A percentile compares a stretch with the other conserved stretches of the same genome.
phyloP scores from a whole-genome alignment of 1,284 basidiomycete species.

The Singerocomus inundabilis region DNA sequence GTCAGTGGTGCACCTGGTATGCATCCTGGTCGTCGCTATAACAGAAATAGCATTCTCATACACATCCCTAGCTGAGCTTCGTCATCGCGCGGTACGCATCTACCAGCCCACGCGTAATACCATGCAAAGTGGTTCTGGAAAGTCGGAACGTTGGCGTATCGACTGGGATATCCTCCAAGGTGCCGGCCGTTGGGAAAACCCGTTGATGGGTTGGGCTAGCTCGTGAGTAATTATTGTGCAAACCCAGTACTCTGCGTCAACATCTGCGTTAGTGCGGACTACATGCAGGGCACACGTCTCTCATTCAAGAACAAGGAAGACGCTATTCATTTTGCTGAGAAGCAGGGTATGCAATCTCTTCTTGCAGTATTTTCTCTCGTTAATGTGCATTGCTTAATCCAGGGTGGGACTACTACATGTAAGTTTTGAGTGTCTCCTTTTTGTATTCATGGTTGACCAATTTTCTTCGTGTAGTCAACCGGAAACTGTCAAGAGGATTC shows the following conservation, averaged over 20 bases:
- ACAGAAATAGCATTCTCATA: not conserved
- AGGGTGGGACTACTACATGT: slow-evolving; percentile 83
- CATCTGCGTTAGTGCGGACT: slow-evolving; percentile 75
- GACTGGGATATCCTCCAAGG: slow-evolving; percentile 93
- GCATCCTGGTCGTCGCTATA: slow-evolving; percentile 21
- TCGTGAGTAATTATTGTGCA: slow-evolving; percentile 57
- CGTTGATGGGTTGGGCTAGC: slow-evolving; percentile 97
- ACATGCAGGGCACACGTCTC: slow-evolving; percentile 91
- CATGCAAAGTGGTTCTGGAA: slow-evolving; percentile 90
- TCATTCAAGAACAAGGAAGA: slow-evolving; percentile 90
- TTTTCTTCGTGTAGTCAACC: slow-evolving; percentile 52
- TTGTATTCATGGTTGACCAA: slow-evolving; percentile 2
- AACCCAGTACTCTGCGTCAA: not conserved
- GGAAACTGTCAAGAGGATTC: slow-evolving; percentile 68
- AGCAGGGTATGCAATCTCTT: slow-evolving; percentile 62
- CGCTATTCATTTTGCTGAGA: slow-evolving; percentile 92
- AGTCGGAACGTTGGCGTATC: slow-evolving; percentile 88
- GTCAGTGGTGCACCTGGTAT: slow-evolving; percentile 78
- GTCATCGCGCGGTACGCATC: slow-evolving; percentile 87
- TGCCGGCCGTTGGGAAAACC: slow-evolving; percentile 95
- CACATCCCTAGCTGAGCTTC: slow-evolving; percentile 65
- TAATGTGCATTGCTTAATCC: slow-evolving; percentile 1
- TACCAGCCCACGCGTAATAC: slow-evolving; percentile 94
- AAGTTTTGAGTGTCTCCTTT: slow-evolving; percentile 29
- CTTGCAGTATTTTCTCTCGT: not conserved